Percentiles rank a stretch among this genome's conserved stretches.
Conservation (phyloP, 75 land plant genomes). For the Cunninghamia lanceolata region DNA sequence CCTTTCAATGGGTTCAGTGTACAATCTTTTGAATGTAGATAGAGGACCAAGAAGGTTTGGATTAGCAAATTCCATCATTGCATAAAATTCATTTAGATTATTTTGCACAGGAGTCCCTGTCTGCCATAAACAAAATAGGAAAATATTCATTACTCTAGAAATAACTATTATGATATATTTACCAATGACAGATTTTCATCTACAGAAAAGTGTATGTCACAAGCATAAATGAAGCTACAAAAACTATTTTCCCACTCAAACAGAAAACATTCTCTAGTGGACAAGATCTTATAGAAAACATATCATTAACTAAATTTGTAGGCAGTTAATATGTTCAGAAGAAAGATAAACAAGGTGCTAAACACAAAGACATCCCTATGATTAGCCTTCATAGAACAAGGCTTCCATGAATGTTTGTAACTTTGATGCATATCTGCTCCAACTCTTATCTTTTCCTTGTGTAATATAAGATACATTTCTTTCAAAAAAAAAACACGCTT, state of each 20-base stretch:
- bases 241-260: not conserved
- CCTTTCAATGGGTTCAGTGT: constrained; percentile 37
- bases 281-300: not conserved
- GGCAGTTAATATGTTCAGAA: not conserved
- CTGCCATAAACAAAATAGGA: constrained; percentile 13
- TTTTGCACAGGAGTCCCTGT: constrained; percentile 52
- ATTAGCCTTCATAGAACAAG: not conserved
- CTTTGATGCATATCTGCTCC: not conserved
- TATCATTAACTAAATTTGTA: not conserved
- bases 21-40: constrained; percentile 34
- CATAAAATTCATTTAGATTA: constrained; percentile 43
- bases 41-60: constrained; percentile 40
- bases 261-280: not conserved
- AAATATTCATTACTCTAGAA: not conserved
- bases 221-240: not conserved
- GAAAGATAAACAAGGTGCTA: not conserved
- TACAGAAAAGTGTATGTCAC: not conserved
- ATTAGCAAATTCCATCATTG: constrained; percentile 47
- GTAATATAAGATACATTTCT: not conserved
- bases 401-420: not conserved
- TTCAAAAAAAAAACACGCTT: not conserved
- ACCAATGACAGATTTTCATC: not conserved
- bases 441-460: not conserved
- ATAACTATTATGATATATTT: not conserved
- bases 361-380: not conserved